phyloP scores from a whole-genome alignment of 179 eudicot genomes.

The Vitellaria paradoxa region DNA sequence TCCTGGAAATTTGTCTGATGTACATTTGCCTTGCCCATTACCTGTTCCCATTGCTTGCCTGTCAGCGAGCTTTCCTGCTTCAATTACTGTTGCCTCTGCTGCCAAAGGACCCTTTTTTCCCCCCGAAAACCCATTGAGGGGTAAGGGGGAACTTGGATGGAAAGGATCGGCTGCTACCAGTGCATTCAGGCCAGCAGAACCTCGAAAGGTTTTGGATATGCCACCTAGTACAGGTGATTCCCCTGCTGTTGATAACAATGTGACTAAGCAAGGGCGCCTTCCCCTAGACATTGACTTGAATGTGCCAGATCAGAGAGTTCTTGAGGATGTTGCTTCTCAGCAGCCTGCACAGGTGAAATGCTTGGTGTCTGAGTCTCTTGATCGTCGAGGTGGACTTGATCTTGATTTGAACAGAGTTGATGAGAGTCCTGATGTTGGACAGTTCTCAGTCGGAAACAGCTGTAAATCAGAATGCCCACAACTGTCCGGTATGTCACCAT shows the following conservation, averaged over 20 bases:
- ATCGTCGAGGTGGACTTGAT: slow-evolving; percentile 50
- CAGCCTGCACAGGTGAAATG: slow-evolving; percentile 24
- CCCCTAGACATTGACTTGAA: slow-evolving; percentile 76
- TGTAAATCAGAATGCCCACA: slow-evolving; percentile 26
- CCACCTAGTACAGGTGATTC: slow-evolving; percentile 21
- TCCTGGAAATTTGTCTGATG: slow-evolving; percentile 18
- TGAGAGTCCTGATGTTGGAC: slow-evolving; percentile 52
- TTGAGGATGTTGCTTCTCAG: slow-evolving; percentile 44
- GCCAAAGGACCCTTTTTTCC: slow-evolving; percentile 72
- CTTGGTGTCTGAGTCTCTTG: slow-evolving; percentile 9
- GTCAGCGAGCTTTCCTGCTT: slow-evolving; percentile 37
- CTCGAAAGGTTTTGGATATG: slow-evolving; percentile 56
- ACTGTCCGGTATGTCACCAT: slow-evolving; percentile 17
- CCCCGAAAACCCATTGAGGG: slow-evolving; percentile 57
- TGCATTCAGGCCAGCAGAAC: slow-evolving; percentile 92
- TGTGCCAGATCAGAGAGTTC: slow-evolving; percentile 68
- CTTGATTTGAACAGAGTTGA: slow-evolving; percentile 74
- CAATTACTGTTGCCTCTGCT: slow-evolving; percentile 73
- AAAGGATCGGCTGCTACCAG: slow-evolving; percentile 93
- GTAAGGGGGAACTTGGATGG: slow-evolving; percentile 71
- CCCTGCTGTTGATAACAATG: slow-evolving; percentile 26
- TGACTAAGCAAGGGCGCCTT: slow-evolving; percentile 41
- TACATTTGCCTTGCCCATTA: slow-evolving; percentile 32
- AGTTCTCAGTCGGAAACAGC: slow-evolving; percentile 25
- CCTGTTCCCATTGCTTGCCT: slow-evolving; percentile 36